A percentile compares a stretch with the other conserved stretches of the same genome.
phyloP scores from a whole-genome alignment of 2,329 filamentous ascomycete species.

The Neoarthrinium moseri region DNA sequence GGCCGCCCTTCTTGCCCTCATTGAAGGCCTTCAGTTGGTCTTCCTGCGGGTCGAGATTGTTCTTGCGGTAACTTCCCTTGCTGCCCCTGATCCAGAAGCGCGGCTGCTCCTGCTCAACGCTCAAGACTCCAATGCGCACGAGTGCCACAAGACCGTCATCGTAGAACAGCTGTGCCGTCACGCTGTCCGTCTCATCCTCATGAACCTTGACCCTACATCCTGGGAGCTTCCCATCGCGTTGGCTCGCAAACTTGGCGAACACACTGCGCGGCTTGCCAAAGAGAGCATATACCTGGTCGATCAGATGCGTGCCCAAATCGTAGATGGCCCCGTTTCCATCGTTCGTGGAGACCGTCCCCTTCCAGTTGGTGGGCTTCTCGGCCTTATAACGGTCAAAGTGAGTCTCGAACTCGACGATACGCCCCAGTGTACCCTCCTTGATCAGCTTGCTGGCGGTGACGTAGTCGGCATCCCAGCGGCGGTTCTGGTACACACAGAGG shows the following conservation, averaged over 20 bases:
- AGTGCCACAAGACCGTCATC: constrained; percentile 61
- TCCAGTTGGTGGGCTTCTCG: constrained; percentile 62
- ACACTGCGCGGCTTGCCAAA: constrained; percentile 69
- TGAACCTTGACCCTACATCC: constrained; percentile 31
- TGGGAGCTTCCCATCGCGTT: constrained; percentile 48
- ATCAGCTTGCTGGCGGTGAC: constrained; percentile 66
- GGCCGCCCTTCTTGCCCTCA: constrained; percentile 39
- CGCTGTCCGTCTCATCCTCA: constrained; percentile 50
- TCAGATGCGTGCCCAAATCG: constrained; percentile 73
- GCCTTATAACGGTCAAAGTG: constrained; percentile 77
- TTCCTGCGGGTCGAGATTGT: constrained; percentile 71
- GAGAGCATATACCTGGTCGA: constrained; percentile 71
- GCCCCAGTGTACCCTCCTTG: constrained; percentile 58
- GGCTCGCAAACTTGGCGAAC: constrained; percentile 66
- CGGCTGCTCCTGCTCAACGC: constrained; percentile 66
- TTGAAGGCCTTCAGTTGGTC: constrained; percentile 57
- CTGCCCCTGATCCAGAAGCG: constrained; percentile 76
- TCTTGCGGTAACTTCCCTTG: constrained; percentile 74
- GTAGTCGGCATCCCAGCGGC: constrained; percentile 78
- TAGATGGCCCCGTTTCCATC: constrained; percentile 69
- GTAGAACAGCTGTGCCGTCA: constrained; percentile 68
- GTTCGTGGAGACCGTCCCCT: constrained; percentile 55
- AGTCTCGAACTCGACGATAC: constrained; percentile 75
- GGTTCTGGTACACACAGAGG: constrained; percentile 73
- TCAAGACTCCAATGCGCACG: constrained; percentile 67